Conservation (phyloP, 225 moss, liverwort and hornwort species). For the Physcomitrellopsis africana region DNA sequence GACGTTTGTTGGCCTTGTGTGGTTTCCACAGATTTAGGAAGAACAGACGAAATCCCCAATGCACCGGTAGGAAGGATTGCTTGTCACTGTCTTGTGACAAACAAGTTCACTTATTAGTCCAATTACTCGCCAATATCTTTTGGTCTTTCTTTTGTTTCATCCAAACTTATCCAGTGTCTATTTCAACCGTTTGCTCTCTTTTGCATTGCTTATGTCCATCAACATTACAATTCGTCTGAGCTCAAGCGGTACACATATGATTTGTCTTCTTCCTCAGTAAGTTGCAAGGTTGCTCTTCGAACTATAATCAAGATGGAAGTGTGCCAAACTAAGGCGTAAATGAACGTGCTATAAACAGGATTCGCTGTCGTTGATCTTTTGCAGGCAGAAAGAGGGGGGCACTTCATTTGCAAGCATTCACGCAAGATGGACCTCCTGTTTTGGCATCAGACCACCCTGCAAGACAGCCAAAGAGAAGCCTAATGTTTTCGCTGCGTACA, state of each 20-base stretch:
- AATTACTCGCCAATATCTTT: not conserved
- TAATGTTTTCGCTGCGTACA: conserved; percentile 42
- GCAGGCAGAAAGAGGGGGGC: conserved; percentile 30
- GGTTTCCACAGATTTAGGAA: conserved; percentile 48
- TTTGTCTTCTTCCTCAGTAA: too few species aligned
- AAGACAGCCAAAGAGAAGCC: conserved; percentile 42
- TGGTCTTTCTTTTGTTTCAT: not conserved
- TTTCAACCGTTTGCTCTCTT: not conserved
- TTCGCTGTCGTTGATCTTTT: not conserved
- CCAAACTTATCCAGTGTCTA: not conserved
- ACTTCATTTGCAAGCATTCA: not conserved
- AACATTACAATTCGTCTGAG: not conserved
- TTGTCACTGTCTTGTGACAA: conserved; percentile 13
- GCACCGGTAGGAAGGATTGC: conserved; percentile 39
- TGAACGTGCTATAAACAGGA: not conserved
- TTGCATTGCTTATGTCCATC: not conserved
- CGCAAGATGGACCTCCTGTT: not conserved
- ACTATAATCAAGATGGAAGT: not conserved
- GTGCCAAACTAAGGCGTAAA: too few species aligned
- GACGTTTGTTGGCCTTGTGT: conserved; percentile 38
- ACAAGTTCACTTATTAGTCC: not conserved
- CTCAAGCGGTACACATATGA: too few species aligned
- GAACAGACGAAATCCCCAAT: conserved; percentile 40
- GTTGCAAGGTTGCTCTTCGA: not conserved
- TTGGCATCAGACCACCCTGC: conserved; percentile 56